phyloP scores from a whole-genome alignment of 2,329 filamentous ascomycete genomes.

The Aspergillus spinulosporus region DNA sequence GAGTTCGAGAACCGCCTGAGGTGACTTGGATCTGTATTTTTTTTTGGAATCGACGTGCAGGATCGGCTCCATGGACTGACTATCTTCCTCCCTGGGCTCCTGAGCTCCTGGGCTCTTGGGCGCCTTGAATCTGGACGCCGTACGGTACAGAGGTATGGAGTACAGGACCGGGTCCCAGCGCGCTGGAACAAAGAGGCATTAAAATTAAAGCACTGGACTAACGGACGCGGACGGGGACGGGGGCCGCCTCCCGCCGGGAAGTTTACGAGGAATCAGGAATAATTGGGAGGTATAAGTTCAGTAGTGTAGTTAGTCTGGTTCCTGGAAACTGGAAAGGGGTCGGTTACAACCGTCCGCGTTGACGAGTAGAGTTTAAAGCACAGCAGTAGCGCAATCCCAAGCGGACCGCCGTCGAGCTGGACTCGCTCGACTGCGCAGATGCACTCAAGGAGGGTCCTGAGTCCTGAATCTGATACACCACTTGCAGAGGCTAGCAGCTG shows the following conservation, averaged over 20 bases:
- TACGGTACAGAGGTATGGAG: too few species aligned
- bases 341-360: not conserved
- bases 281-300: too few species aligned
- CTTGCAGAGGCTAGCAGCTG: not conserved
- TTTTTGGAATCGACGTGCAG: too few species aligned
- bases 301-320: not conserved
- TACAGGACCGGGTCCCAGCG: slow-evolving; percentile 18
- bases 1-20: not conserved
- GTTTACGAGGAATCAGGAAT: slow-evolving; percentile 15
- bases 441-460: slow-evolving; percentile 15
- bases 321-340: not conserved
- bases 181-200: slow-evolving; percentile 18
- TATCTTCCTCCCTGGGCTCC: too few species aligned
- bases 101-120: too few species aligned
- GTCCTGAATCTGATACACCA: slow-evolving; percentile 6
- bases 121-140: too few species aligned
- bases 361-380: not conserved
- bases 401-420: slow-evolving; percentile 21
- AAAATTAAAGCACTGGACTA: slow-evolving; percentile 12
- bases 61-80: too few species aligned
- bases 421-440: too few species aligned
- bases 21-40: too few species aligned
- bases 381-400: slow-evolving; percentile 1
- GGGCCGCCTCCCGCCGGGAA: slow-evolving; percentile 27
- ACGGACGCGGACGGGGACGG: slow-evolving; percentile 13